Conservation (phyloP, 2,329 filamentous ascomycete genomes). For the Nannizzia gypsea region DNA sequence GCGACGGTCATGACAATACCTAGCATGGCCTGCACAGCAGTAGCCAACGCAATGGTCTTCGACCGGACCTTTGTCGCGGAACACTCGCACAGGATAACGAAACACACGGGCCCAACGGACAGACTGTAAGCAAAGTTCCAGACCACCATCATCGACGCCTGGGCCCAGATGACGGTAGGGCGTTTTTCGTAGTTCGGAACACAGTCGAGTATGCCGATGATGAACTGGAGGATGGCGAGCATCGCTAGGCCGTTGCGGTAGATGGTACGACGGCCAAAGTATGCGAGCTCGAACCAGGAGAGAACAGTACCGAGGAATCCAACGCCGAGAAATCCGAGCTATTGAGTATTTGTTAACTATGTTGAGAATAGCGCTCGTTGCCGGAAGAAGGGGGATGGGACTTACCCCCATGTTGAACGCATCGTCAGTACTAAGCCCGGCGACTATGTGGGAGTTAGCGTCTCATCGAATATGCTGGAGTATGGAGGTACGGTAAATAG, state of each 20-base stretch:
- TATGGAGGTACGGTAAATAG: too few relatives aligned
- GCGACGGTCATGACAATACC: slow-evolving; percentile 32
- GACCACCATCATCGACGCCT: slow-evolving; percentile 28
- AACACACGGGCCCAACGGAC: slow-evolving; percentile 34
- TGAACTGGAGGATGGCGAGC: slow-evolving; percentile 23
- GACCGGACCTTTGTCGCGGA: slow-evolving; percentile 33
- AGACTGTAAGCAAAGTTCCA: slow-evolving; percentile 32
- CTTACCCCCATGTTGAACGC: slow-evolving; percentile 30
- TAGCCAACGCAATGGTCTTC: slow-evolving; percentile 36
- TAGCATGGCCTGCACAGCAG: slow-evolving; percentile 29
- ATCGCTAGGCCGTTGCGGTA: slow-evolving; percentile 24
- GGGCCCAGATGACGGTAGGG: slow-evolving; percentile 21
- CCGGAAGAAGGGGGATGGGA: slow-evolving; percentile 3
- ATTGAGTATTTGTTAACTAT: slow-evolving; percentile 2
- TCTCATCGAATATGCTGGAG: not conserved
- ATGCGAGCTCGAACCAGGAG: slow-evolving; percentile 26
- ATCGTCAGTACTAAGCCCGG: slow-evolving; percentile 22
- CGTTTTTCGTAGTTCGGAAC: slow-evolving; percentile 21
- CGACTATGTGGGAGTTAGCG: slow-evolving; percentile 9
- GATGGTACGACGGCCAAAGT: slow-evolving; percentile 24
- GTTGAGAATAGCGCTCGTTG: not conserved
- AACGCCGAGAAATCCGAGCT: slow-evolving; percentile 27
- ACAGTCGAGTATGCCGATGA: slow-evolving; percentile 34
- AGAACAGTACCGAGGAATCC: slow-evolving; percentile 30
- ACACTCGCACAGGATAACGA: slow-evolving; percentile 39